Conservation (phyloP, 192 early-diverging fungal species). For the Backusella psychrophila region DNA sequence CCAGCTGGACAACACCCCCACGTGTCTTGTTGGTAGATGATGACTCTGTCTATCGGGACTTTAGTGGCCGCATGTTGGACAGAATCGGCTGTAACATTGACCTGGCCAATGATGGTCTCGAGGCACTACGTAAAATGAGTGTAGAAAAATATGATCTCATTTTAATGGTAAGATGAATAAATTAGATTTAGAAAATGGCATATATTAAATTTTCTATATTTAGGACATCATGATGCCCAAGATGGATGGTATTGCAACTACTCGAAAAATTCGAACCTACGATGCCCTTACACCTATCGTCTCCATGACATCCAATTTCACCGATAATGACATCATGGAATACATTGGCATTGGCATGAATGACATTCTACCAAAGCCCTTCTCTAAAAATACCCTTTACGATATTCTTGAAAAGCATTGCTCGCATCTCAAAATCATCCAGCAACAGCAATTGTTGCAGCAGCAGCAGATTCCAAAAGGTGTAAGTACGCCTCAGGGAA, state of each 20-base stretch:
- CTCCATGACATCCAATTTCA: conserved; percentile 73
- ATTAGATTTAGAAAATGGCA: neutral
- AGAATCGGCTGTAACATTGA: conserved; percentile 69
- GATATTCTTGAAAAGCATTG: conserved; percentile 59
- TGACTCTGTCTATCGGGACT: conserved; percentile 55
- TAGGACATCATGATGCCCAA: conserved; percentile 75
- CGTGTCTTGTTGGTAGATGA: conserved; percentile 71
- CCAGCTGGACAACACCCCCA: conserved; percentile 28
- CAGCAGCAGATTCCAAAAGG: neutral
- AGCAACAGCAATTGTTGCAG: conserved; percentile 8
- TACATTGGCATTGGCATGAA: conserved; percentile 75
- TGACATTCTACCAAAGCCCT: conserved; percentile 72
- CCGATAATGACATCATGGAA: conserved; percentile 60
- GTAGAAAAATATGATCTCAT: conserved; percentile 73
- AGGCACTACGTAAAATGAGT: conserved; percentile 61
- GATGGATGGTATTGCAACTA: conserved; percentile 67
- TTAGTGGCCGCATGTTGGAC: conserved; percentile 56
- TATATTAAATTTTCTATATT: neutral
- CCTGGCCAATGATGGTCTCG: conserved; percentile 65
- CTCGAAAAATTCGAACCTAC: conserved; percentile 65
- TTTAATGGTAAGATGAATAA: conserved; percentile 51
- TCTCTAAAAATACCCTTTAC: conserved; percentile 50
- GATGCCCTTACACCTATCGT: conserved; percentile 70
- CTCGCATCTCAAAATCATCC: conserved; percentile 46
- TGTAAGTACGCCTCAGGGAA: neutral